A percentile compares a stretch with the other conserved stretches of the same genome.
phyloP scores from a whole-genome alignment of 306 rosid genomes.

The Quercus ilex region DNA sequence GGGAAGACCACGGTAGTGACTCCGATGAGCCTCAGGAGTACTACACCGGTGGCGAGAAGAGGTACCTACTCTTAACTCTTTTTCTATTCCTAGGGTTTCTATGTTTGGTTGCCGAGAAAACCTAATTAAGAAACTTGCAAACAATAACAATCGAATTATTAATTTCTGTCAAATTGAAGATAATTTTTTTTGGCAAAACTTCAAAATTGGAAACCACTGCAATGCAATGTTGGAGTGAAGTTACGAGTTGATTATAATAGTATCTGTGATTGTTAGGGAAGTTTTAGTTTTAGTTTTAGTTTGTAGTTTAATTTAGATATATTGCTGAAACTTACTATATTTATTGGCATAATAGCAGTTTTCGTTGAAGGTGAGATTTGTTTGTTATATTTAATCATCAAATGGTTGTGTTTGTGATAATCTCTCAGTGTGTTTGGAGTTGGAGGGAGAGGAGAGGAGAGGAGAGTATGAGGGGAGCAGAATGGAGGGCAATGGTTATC shows the following conservation, averaged over 20 bases:
- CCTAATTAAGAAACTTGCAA: not conserved
- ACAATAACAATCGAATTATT: not conserved
- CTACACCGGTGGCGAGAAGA: conserved; percentile 88
- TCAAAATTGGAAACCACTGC: too few relatives aligned
- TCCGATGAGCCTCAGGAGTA: conserved; percentile 76
- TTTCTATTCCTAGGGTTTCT: not conserved
- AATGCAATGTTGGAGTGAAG: too few relatives aligned
- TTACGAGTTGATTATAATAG: too few relatives aligned
- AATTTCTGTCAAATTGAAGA: too few relatives aligned
- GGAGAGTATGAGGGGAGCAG: too few relatives aligned
- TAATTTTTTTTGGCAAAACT: too few relatives aligned
- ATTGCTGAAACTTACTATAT: not conserved
- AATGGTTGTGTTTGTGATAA: not conserved
- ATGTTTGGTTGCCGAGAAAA: not conserved
- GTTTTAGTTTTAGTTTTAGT: too few relatives aligned
- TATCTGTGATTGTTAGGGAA: too few relatives aligned
- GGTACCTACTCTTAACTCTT: conserved; percentile 31
- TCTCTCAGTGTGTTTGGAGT: not conserved
- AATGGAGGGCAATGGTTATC: too few relatives aligned
- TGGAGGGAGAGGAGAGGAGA: too few relatives aligned
- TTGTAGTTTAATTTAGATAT: too few relatives aligned
- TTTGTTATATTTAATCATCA: not conserved
- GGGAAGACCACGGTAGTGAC: conserved; percentile 48
- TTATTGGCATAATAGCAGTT: not conserved
- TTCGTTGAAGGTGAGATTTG: not conserved